A percentile compares a stretch with the other conserved stretches of the same genome.
phyloP scores from a whole-genome alignment of 139 green algal genomes.

The Chlamydomonas incerta region DNA sequence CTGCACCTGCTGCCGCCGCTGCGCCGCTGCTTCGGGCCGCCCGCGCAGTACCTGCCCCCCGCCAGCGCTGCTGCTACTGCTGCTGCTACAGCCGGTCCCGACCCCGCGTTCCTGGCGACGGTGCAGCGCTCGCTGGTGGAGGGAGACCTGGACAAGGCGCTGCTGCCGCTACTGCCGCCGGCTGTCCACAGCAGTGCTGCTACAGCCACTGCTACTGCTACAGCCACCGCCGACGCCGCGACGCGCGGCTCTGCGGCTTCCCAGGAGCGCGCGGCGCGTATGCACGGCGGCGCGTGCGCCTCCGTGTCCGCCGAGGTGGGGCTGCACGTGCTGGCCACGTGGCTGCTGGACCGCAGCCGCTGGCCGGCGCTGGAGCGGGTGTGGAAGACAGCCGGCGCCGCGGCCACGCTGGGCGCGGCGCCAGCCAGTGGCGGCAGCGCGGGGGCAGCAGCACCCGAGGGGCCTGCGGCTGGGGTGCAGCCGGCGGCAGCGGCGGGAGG shows the following conservation, averaged over 20 bases:
- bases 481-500: background rate
- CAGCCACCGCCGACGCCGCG: background rate
- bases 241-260: background rate
- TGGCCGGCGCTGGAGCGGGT: slow-evolving; percentile 34
- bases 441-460: too few species aligned
- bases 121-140: slow-evolving; percentile 33
- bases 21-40: slow-evolving; percentile 32
- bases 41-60: slow-evolving; percentile 28
- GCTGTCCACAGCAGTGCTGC: too few species aligned
- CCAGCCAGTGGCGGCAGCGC: background rate
- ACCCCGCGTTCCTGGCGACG: slow-evolving; percentile 39
- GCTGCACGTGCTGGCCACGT: slow-evolving; percentile 15
- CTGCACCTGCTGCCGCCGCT: slow-evolving; percentile 73
- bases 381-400: background rate
- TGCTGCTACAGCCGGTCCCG: background rate
- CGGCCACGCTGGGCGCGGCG: background rate
- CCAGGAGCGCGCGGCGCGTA: background rate
- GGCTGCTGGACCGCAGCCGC: slow-evolving; percentile 9
- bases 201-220: too few species aligned
- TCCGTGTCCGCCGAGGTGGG: slow-evolving; percentile 32
- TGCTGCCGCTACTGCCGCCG: background rate
- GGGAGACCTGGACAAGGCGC: slow-evolving; percentile 44
- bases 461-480: too few species aligned
- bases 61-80: background rate
- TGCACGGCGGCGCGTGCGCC: background rate